Evolutionary conservation across 495 filamentous ascomycete species (phyloP).

Genomic region (Penicillium silybi): DNA sequence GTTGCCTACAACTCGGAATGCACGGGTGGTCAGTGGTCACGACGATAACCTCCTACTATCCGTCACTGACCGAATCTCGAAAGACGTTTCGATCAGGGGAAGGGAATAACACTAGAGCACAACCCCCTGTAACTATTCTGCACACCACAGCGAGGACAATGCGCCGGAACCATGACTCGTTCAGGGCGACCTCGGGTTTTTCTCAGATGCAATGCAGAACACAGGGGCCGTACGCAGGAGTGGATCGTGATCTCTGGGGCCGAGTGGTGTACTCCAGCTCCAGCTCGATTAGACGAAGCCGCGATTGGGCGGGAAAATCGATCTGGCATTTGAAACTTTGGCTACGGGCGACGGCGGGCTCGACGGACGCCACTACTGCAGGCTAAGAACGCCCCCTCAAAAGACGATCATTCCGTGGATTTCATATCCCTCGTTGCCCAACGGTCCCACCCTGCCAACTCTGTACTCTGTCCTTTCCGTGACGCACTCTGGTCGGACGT

Average conservation of each 20-base stretch:
- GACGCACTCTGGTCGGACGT: not conserved
- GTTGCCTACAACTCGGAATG: not conserved
- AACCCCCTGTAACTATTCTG: not conserved
- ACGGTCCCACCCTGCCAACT: conserved; percentile 7
- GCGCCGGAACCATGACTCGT: not conserved
- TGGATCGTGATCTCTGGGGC: not conserved
- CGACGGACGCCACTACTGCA: conserved; percentile 11
- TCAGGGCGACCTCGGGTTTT: not conserved
- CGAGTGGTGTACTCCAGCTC: not conserved
- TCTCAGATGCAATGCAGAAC: not conserved
- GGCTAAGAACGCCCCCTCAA: conserved; percentile 6
- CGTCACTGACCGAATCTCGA: no score
- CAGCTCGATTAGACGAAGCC: not conserved
- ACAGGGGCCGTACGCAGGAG: not conserved
- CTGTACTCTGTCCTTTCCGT: not conserved
- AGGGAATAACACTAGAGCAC: not conserved
- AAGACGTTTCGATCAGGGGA: no score
- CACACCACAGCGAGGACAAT: not conserved
- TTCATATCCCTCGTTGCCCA: conserved; percentile 18
- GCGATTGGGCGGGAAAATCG: not conserved
- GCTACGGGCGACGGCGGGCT: not conserved
- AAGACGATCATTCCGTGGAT: conserved; percentile 7
- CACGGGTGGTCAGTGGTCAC: no score
- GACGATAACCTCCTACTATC: no score
- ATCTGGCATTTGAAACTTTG: not conserved